Evolutionary conservation across 2,329 filamentous ascomycete genomes (phyloP), one percentile per base, ranked within the genome.

Genomic region (Ceratocystiopsis sp.): DNA sequence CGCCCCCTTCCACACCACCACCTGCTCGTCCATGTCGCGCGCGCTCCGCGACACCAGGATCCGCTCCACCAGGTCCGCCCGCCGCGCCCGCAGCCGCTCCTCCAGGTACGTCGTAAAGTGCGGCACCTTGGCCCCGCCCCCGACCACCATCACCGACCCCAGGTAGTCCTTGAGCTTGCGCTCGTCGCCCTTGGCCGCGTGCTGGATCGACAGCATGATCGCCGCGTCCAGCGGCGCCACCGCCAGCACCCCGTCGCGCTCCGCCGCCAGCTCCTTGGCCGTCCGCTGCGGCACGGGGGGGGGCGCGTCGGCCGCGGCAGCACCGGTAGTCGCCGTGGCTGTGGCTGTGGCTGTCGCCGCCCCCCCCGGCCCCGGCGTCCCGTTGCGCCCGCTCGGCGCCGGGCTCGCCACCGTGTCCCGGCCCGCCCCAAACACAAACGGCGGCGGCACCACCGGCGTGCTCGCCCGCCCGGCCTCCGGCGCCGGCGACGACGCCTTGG

Each of bases 1-100:
- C 1, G 84, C 91, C 4, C 91, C 91, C 69, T 98, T 98, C 91
- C 91, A 98, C 10, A 80, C 79, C 42, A 96, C 82, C n/a, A 96
- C 87, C 61, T 95, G 86, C 47, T 91, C 85, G 61, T 98, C 91
- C 65, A 98, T 80, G 53, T 98, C 91, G 53, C 89, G 71, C 0
- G 91, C 91, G 69, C 69, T 91, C 47, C 70, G 66, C 48, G 73
- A 76, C 42, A 79, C 75, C 19, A 78, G 61, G 48, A 79, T 75
- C 46, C 68, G 66, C 32, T 79, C 76, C 17, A 61, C 60, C 38
- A 80, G 60, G 50, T 79, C 75, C 4, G 73, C 73, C 37, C 73
- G 62, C 41, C 79, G 68, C 48, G 71, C 69, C 53, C 84, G 78
- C 41, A 96, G 69, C 53, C 77, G 74, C 55, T 89, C 81, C 61